phyloP scores from a whole-genome alignment of 495 filamentous ascomycete genomes.

The Aspergillus ellipticus region DNA sequence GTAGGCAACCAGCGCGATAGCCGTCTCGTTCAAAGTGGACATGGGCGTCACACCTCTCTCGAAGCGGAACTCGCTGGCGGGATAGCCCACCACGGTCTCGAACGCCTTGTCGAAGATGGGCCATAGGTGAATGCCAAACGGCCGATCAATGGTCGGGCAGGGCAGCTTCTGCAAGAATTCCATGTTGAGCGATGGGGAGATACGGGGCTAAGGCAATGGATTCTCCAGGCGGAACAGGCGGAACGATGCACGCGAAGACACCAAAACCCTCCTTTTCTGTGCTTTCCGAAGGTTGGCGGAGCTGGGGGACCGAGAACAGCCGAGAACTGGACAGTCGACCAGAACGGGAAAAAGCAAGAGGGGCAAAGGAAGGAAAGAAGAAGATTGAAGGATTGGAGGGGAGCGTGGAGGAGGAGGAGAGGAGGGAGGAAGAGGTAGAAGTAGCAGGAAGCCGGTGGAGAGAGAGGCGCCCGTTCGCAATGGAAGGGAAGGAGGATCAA shows the following conservation, averaged over 20 bases:
- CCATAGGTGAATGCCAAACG: constrained; percentile 91
- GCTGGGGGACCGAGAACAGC: neutral
- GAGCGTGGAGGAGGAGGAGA: constrained; percentile 1
- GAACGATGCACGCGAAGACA: neutral
- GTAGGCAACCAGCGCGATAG: constrained; percentile 56
- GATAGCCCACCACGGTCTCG: constrained; percentile 64
- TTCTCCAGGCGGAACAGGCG: neutral
- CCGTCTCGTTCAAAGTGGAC: constrained; percentile 56
- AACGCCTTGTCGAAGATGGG: constrained; percentile 88
- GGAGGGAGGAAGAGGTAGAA: constrained; percentile 17
- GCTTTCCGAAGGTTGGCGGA: constrained; percentile 8
- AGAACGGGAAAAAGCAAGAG: constrained; percentile 25
- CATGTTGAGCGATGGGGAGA: constrained; percentile 30
- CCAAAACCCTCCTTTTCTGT: constrained; percentile 10
- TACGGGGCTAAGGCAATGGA: neutral
- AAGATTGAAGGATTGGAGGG: neutral
- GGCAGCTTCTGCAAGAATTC: constrained; percentile 63
- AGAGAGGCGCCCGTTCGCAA: constrained; percentile 8
- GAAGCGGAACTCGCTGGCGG: constrained; percentile 59
- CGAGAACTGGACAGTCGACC: constrained; percentile 3
- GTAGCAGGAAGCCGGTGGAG: constrained; percentile 17
- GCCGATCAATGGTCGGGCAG: constrained; percentile 78
- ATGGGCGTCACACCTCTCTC: constrained; percentile 54
- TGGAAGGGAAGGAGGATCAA: constrained; percentile 7
- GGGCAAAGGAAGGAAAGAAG: constrained; percentile 19